These are phyloP conservation scores for Xylaria longipes DNA, from an alignment of 495 filamentous ascomycete species.

Conservation along the genomic window DNA sequence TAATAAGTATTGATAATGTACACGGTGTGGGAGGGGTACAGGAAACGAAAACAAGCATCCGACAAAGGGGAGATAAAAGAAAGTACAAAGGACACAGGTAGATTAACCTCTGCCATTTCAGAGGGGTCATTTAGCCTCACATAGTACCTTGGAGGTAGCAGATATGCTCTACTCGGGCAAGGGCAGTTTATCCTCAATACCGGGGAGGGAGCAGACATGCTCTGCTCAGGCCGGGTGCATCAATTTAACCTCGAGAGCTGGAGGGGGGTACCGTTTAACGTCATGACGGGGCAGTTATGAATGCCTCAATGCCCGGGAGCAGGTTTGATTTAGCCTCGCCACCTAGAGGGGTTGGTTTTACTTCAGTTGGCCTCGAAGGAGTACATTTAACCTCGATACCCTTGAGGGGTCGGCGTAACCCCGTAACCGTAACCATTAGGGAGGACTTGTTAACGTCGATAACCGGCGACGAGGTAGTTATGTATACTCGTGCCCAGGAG, in stretches of 20 bases:
- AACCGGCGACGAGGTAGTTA: not conserved
- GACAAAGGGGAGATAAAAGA: not conserved
- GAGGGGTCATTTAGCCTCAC: not conserved
- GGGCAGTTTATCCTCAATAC: not conserved
- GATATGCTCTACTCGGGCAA: not conserved
- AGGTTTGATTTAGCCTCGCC: not conserved
- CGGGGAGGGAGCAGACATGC: not conserved
- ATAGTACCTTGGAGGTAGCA: not conserved
- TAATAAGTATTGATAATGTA: not conserved
- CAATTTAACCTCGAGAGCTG: not conserved
- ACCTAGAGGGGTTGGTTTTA: not conserved
- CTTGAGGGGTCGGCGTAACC: not conserved
- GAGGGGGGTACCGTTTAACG: not conserved
- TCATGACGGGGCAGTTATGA: not conserved
- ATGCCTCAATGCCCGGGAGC: not conserved
- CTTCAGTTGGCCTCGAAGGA: conserved; percentile 1
- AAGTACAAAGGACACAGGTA: not conserved
- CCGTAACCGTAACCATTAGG: too few relatives aligned
- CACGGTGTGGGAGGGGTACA: too few relatives aligned
- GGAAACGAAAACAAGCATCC: too few relatives aligned
- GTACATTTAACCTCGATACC: not conserved
- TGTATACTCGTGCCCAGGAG: not conserved
- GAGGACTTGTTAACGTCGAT: too few relatives aligned
- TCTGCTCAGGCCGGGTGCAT: not conserved
- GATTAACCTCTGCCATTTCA: not conserved